Evolutionary conservation across 768 basidiomycete genomes (phyloP).

Genomic region (Phylloporus sp.): DNA sequence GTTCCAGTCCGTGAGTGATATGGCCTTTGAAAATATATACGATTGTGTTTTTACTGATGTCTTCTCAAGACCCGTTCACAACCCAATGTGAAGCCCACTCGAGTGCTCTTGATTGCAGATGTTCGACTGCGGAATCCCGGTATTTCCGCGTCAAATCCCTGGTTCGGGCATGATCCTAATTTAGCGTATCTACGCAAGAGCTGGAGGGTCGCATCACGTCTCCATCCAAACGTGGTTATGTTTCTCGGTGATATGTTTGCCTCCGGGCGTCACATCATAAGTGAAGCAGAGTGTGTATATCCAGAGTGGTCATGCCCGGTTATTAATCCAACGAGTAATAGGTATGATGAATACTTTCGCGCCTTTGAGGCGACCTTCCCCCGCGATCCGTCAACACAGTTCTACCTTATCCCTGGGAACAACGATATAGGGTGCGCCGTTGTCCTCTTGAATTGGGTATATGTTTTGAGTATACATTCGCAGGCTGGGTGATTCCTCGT

Average conservation of each 20-base stretch:
- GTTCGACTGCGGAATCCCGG: conserved; percentile 50
- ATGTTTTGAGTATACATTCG: neutral
- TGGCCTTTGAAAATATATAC: neutral
- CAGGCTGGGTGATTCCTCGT: conserved; percentile 53
- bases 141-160: conserved; percentile 33
- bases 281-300: conserved; percentile 51
- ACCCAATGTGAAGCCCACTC: conserved; percentile 35
- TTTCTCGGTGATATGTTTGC: conserved; percentile 78
- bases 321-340: conserved; percentile 26
- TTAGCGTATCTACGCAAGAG: conserved; percentile 62
- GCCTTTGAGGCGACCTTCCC: conserved; percentile 65
- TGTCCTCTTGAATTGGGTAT: neutral
- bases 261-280: conserved; percentile 51
- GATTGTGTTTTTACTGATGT: conserved; percentile 3
- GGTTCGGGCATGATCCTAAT: conserved; percentile 44
- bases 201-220: conserved; percentile 59
- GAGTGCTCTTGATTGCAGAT: conserved; percentile 68
- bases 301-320: neutral
- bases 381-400: conserved; percentile 34
- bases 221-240: conserved; percentile 63
- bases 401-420: conserved; percentile 74
- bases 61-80: conserved; percentile 11
- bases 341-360: conserved; percentile 56
- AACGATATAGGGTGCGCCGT: conserved; percentile 65
- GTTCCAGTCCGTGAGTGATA: conserved; percentile 25